A percentile compares a stretch with the other conserved stretches of the same genome.
Evolutionary conservation across 83 land plant genomes (phyloP).

Genomic region (Thuja plicata): DNA sequence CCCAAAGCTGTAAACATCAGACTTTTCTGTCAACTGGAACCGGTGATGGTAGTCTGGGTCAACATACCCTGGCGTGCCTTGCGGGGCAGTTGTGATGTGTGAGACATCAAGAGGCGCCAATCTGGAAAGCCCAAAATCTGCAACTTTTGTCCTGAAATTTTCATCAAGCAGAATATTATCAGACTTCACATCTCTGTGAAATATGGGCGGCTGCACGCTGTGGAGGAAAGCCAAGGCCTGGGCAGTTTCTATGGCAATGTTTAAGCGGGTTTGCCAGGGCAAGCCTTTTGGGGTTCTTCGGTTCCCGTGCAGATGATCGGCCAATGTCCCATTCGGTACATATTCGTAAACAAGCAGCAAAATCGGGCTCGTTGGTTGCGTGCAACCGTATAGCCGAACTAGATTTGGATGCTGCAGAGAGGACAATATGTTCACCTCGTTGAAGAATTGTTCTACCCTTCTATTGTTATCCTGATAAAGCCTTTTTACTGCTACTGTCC

Average conservation of each 20-base stretch:
- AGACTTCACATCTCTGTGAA: conserved; percentile 78
- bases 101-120: conserved; percentile 17
- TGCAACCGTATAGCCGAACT: conserved; percentile 70
- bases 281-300: conserved; percentile 10
- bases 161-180: conserved; percentile 73
- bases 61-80: conserved; percentile 86
- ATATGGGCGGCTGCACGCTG: conserved; percentile 45
- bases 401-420: conserved; percentile 66
- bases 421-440: conserved; percentile 63
- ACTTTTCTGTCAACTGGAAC: conserved; percentile 74
- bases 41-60: conserved; percentile 79
- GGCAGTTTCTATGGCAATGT: conserved; percentile 60
- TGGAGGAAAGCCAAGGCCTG: conserved; percentile 72
- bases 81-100: conserved; percentile 73
- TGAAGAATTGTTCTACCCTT: conserved; percentile 35
- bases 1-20: conserved; percentile 89
- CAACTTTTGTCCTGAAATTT: conserved; percentile 62
- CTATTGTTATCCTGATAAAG: conserved; percentile 28
- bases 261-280: conserved; percentile 42
- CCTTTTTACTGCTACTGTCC: conserved; percentile 63
- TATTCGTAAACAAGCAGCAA: conserved; percentile 76
- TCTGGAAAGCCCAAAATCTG: conserved; percentile 81
- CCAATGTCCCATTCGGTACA: conserved; percentile 70
- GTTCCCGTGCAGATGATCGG: conserved; percentile 70
- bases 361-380: conserved; percentile 38